Base-by-base conservation (phyloP, 495 filamentous ascomycete species). In the Lophiostoma macrostomum region DNA sequence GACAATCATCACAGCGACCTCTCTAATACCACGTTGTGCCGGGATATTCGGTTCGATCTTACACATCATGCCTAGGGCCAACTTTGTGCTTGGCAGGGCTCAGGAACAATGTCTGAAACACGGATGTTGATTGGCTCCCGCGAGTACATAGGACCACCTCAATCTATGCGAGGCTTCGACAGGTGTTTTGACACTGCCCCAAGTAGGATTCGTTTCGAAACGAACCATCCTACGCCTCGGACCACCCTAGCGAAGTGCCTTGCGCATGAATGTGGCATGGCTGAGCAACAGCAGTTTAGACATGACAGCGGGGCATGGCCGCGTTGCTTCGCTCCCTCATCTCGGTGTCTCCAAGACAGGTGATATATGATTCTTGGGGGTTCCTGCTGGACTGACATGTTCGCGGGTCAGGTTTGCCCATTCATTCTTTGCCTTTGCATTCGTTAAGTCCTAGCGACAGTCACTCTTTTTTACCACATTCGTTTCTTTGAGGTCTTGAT, bases 171-270 rank as follows among this genome's bases (percentile, higher is more conserved):
- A 51, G 16, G 24, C n/a, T 14, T 3, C 20, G 35, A 39, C 16
- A 50, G 18, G 35, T 53, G 49, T 53, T 53, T 53, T 30, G 49
- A 53, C 24, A 22, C 34, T 28, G 22, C 16, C 11, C 22, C 24
- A 5, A 3, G 28, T 39, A 30, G 49, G 49, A 35, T 43, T 2
- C 7, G 49, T 30, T n/a, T 37, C 24, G 45, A 49, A 36, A 49
- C 29, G 10, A 23, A n/a, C n/a, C n/a, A n/a, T n/a, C n/a, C 43
- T 34, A 11, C 29, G 16, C 27, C 43, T 32, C 29, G 3, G 11
- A 20, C 43, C 43, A 14, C 43, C 27, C 6, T 16, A 18, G 27
- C 31, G 24, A 34, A 22, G 1, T n/a, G 28, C 7, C 43, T 29
- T 5, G n/a, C 24, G 29, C 28, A 31, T 46, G 45, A 3, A 5